Evolutionary conservation across 2,329 filamentous ascomycete species (phyloP), one percentile per base, ranked within the genome.

Genomic region (Fusarium udum): DNA sequence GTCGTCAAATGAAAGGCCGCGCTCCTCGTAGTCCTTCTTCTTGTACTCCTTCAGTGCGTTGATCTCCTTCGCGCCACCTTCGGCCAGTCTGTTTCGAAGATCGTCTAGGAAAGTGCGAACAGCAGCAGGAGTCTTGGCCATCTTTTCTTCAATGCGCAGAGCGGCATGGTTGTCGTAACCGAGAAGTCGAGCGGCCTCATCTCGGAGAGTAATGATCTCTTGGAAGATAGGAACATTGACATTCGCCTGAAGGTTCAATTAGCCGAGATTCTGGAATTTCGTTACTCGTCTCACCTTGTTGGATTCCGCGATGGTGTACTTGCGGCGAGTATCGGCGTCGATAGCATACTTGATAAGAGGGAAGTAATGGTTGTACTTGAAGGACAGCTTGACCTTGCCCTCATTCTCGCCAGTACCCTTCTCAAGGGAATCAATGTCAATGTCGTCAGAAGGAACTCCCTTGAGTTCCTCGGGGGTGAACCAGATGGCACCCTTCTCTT

Each of bases 291-390:
- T 65, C 78, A 88, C 87, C 86, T 95, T 95, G 84, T 95, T 95
- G 80, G 95, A 92, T 77, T 95, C 95, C 18, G 87, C 89, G 69
- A 95, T 87, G 67, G 93, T 92, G 52, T 95, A 85, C 79, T 88
- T 89, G 78, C 89, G 89, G 59, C 93, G 88, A 8, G 90, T 92
- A 71, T 92, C 90, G 22, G 91, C 86, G 77, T 93, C 89, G 78
- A 89, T 88, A 49, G 92, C 92, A 79, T 94, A 95, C 84, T 95
- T 95, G 75, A 94, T 86, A 3, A 92, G 88, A 1, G 93, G 93
- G 82, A 94, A 93, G 42, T 94, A 86, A 79, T 95, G 93, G 4
- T 93, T 93, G 80, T 95, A 95, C 84, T 95, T 95, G 87, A 95
- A 95, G 11, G 89, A 91, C 45, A 95, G 85, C 82, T 89, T 92